Conservation (phyloP, 441 rosid genomes). For the Populus hybrid region DNA sequence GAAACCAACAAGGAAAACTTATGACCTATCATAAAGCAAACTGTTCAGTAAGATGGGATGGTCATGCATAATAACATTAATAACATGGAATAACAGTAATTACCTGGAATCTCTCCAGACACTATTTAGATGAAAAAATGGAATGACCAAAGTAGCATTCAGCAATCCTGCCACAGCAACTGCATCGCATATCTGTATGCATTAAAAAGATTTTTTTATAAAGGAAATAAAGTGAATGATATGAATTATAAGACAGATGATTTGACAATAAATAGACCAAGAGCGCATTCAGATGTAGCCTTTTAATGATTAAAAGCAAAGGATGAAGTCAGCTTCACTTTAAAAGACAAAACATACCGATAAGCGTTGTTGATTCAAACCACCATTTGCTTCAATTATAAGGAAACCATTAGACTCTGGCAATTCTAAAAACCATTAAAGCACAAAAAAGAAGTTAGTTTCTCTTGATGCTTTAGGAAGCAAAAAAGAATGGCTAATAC, state of each 20-base stretch:
- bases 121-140: conserved; percentile 88
- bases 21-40: not conserved
- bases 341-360: conserved; percentile 56
- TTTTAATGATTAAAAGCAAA: not conserved
- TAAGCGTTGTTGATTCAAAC: conserved; percentile 94
- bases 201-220: conserved; percentile 2
- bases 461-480: not conserved
- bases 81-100: conserved; percentile 17
- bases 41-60: not conserved
- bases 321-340: not conserved
- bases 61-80: not conserved
- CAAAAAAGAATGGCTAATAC: not conserved
- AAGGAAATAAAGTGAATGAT: not conserved
- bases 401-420: conserved; percentile 80
- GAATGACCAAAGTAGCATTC: conserved; percentile 92
- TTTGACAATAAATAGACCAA: not conserved
- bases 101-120: conserved; percentile 99
- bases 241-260: too few relatives aligned
- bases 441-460: conserved; percentile 16
- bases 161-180: conserved; percentile 93
- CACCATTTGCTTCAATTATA: conserved; percentile 95
- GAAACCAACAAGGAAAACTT: not conserved
- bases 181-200: conserved; percentile 83
- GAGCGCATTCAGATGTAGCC: not conserved
- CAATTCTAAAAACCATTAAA: conserved; percentile 44